phyloP scores from a whole-genome alignment of 352 stramenopile species.

The Pythium biforme region DNA sequence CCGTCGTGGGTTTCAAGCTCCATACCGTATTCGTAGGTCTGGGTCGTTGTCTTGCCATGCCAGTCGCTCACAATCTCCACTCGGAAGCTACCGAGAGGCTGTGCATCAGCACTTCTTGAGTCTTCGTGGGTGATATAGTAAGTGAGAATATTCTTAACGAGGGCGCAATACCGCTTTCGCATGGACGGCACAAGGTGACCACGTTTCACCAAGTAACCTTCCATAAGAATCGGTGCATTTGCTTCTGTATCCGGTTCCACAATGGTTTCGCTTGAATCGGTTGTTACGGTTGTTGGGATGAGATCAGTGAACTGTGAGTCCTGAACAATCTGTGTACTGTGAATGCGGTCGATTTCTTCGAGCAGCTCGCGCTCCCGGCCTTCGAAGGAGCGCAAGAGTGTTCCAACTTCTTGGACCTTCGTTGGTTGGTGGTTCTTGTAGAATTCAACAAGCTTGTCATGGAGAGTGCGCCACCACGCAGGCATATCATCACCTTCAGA shows the following conservation, averaged over 20 bases:
- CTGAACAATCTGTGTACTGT: slow-evolving; percentile 42
- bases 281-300: slow-evolving; percentile 7
- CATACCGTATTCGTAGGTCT: slow-evolving; percentile 58
- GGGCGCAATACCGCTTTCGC: slow-evolving; percentile 72
- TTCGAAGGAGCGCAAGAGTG: slow-evolving; percentile 51
- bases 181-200: slow-evolving; percentile 72
- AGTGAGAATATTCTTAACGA: slow-evolving; percentile 46
- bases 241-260: background rate
- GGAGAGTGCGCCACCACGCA: slow-evolving; percentile 28
- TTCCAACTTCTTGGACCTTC: slow-evolving; percentile 79
- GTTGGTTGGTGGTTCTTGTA: slow-evolving; percentile 89
- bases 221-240: slow-evolving; percentile 42
- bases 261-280: slow-evolving; percentile 7
- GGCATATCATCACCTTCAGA: slow-evolving; percentile 4
- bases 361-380: slow-evolving; percentile 53
- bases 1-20: slow-evolving; percentile 66
- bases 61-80: slow-evolving; percentile 65
- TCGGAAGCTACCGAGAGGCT: slow-evolving; percentile 36
- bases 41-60: slow-evolving; percentile 57
- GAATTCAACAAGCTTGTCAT: slow-evolving; percentile 61
- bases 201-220: slow-evolving; percentile 76
- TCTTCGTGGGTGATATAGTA: slow-evolving; percentile 78
- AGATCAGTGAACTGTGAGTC: slow-evolving; percentile 36
- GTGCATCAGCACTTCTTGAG: slow-evolving; percentile 38
- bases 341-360: slow-evolving; percentile 63